Conservation (phyloP, 2,329 filamentous ascomycete species). For the Claviceps arundinis region DNA sequence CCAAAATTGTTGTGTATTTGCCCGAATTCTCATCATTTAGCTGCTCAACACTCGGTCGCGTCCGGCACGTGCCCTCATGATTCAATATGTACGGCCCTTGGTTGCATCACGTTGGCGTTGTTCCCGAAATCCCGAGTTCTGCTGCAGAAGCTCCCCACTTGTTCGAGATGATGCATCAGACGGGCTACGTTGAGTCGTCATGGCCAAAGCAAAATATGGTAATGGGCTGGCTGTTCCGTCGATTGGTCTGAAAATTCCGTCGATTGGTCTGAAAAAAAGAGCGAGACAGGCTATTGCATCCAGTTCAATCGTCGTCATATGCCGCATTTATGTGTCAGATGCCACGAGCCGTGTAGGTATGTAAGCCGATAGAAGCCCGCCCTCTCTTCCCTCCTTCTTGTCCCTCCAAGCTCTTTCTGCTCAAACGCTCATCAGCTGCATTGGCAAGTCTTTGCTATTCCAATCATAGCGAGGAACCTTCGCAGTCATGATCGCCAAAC, state of each 20-base stretch:
- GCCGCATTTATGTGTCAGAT: background rate
- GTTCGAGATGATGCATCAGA: background rate
- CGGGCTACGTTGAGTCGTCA: background rate
- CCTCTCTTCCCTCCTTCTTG: background rate
- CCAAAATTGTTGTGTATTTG: background rate
- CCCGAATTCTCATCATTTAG: background rate
- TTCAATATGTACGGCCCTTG: constrained; percentile 2
- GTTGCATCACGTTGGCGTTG: background rate
- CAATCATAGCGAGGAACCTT: background rate
- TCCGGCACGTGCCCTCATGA: constrained; percentile 3
- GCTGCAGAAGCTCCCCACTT: background rate
- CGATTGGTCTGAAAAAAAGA: background rate
- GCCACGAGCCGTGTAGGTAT: background rate
- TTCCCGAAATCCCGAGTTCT: background rate
- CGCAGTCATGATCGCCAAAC: constrained; percentile 22
- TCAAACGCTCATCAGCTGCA: background rate
- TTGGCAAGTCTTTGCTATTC: background rate
- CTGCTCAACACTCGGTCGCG: background rate
- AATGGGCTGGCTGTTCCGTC: background rate
- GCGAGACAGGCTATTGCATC: too few species aligned
- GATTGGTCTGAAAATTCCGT: constrained; percentile 1
- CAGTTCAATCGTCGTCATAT: background rate
- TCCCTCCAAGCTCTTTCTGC: background rate
- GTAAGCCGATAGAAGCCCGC: background rate
- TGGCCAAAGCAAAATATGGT: background rate